Conservation (phyloP, 371 early-diverging fungal genomes). For the Cokeromyces recurvatus region DNA sequence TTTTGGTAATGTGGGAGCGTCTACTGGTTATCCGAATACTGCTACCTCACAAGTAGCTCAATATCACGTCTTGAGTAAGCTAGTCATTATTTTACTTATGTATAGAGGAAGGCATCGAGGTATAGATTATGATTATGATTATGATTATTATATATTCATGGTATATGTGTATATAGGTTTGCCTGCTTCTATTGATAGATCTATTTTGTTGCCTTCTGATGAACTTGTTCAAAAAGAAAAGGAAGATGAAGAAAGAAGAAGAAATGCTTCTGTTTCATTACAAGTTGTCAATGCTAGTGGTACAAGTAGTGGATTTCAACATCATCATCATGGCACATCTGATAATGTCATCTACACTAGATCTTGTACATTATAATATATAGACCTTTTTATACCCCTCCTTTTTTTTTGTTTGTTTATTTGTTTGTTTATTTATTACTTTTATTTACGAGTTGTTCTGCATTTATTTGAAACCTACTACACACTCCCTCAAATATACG, state of each 20-base stretch:
- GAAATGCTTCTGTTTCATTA: slow-evolving; percentile 16
- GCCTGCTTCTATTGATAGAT: slow-evolving; percentile 44
- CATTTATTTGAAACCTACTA: slow-evolving; percentile 25
- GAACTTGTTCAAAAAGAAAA: slow-evolving; percentile 24
- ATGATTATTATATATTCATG: background rate
- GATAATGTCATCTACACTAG: slow-evolving; percentile 18
- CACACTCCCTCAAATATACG: slow-evolving; percentile 38
- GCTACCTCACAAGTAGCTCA: slow-evolving; percentile 35
- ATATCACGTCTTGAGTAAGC: slow-evolving; percentile 31
- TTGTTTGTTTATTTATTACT: background rate
- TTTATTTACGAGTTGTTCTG: slow-evolving; percentile 14
- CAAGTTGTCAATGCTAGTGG: slow-evolving; percentile 1
- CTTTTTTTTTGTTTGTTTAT: background rate
- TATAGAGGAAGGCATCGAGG: slow-evolving; percentile 42
- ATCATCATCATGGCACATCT: background rate
- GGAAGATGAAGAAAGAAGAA: slow-evolving; percentile 22
- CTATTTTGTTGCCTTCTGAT: slow-evolving; percentile 40
- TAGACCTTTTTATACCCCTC: too few species aligned
- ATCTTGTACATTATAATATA: slow-evolving; percentile 18
- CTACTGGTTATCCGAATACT: slow-evolving; percentile 32
- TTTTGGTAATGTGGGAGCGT: slow-evolving; percentile 39
- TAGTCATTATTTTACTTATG: slow-evolving; percentile 37
- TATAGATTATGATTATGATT: slow-evolving; percentile 2
- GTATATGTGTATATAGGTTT: slow-evolving; percentile 17
- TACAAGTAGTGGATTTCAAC: background rate